Evolutionary conservation across 805 yeast species (phyloP).

Genomic region (Monosporozyma servazzii): DNA sequence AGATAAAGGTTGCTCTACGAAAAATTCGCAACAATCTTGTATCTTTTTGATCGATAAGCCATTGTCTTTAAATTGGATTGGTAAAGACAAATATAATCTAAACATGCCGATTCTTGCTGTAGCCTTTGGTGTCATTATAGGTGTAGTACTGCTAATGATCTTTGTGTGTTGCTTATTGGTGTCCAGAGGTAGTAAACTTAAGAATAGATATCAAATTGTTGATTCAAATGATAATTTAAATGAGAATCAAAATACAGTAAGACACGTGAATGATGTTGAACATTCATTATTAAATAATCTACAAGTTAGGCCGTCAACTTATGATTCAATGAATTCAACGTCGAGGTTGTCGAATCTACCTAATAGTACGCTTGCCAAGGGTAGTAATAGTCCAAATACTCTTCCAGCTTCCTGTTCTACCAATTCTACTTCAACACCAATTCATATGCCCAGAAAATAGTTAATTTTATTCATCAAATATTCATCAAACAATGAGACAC

Average conservation of each 20-base stretch:
- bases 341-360: background rate
- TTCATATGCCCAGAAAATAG: slow-evolving; percentile 7
- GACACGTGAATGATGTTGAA: background rate
- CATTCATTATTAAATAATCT: slow-evolving; percentile 4
- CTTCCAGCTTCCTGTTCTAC: slow-evolving; percentile 4
- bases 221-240: background rate
- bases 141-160: slow-evolving; percentile 33
- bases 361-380: background rate
- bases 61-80: slow-evolving; percentile 55
- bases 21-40: slow-evolving; percentile 33
- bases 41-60: slow-evolving; percentile 61
- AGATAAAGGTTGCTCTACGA: slow-evolving; percentile 51
- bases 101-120: slow-evolving; percentile 61
- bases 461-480: background rate
- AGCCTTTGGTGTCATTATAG: slow-evolving; percentile 56
- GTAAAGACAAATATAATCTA: slow-evolving; percentile 42
- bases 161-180: slow-evolving; percentile 11
- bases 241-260: slow-evolving; percentile 1
- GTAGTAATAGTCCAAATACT: background rate
- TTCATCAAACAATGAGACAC: background rate
- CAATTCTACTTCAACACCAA: slow-evolving; percentile 11
- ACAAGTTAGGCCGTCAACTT: background rate
- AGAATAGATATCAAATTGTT: background rate
- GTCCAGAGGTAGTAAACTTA: slow-evolving; percentile 1
- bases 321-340: background rate